These are phyloP conservation scores for Podila verticillata DNA, from an alignment of 192 early-diverging fungal species.

Conservation along the genomic window DNA sequence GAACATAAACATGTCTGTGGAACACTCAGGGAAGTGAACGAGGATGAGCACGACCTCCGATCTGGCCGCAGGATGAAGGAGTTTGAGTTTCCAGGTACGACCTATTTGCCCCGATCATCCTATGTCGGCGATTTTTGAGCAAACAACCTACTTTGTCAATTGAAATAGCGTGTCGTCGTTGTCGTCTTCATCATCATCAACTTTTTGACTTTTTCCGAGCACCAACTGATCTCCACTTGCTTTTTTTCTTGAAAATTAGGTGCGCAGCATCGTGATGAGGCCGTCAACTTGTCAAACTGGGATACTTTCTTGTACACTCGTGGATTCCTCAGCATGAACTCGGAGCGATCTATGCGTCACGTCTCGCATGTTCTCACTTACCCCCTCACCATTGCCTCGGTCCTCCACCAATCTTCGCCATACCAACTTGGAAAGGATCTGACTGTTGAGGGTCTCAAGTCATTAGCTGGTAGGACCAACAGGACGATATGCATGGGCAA, in stretches of 20 bases:
- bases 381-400: constrained; percentile 79
- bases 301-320: constrained; percentile 83
- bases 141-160: not conserved
- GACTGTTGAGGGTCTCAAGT: constrained; percentile 79
- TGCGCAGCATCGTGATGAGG: constrained; percentile 74
- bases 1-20: constrained; percentile 68
- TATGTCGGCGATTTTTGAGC: not conserved
- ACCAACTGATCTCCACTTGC: not conserved
- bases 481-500: too few species aligned
- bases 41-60: constrained; percentile 84
- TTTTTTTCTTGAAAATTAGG: constrained; percentile 21
- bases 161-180: too few species aligned
- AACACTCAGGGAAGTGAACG: constrained; percentile 73
- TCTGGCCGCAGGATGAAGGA: constrained; percentile 78
- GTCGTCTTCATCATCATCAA: too few species aligned
- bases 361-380: constrained; percentile 84
- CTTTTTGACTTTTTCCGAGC: not conserved
- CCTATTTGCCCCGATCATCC: not conserved
- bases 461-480: constrained; percentile 64
- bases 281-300: constrained; percentile 82
- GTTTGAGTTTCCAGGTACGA: constrained; percentile 79
- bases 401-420: constrained; percentile 78
- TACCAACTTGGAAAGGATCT: constrained; percentile 69
- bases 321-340: constrained; percentile 77
- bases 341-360: constrained; percentile 77